These are phyloP conservation scores for Geum urbanum DNA, from an alignment of 306 rosid genomes.

Conservation along the genomic window DNA sequence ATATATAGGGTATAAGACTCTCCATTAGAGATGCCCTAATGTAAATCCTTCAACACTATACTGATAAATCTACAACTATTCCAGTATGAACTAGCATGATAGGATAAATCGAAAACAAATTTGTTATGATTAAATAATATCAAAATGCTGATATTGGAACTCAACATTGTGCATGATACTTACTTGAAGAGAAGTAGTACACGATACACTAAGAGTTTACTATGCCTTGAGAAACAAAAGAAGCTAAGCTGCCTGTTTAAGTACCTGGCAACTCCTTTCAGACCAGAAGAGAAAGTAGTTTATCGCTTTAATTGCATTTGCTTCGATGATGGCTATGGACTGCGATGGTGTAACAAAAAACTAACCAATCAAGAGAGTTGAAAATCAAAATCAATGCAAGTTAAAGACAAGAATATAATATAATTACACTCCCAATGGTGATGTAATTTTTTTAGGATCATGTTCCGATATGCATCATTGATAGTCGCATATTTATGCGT, in stretches of 20 bases:
- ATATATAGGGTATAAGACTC: too few relatives aligned
- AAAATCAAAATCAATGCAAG: slow-evolving; percentile 5
- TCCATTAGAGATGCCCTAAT: neutral
- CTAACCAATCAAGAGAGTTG: slow-evolving; percentile 36
- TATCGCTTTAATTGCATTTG: slow-evolving; percentile 94
- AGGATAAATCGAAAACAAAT: neutral
- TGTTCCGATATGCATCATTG: slow-evolving; percentile 98
- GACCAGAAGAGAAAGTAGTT: slow-evolving; percentile 88
- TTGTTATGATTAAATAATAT: neutral
- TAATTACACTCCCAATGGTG: too few relatives aligned
- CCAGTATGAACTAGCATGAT: neutral
- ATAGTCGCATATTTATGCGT: too few relatives aligned
- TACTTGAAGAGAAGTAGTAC: slow-evolving; percentile 29
- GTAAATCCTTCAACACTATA: slow-evolving; percentile 3
- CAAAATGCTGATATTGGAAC: too few relatives aligned
- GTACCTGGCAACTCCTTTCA: slow-evolving; percentile 99
- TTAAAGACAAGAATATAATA: slow-evolving; percentile 10
- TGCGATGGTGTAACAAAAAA: slow-evolving; percentile 98
- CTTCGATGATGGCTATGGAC: slow-evolving; percentile 97
- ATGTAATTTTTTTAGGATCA: slow-evolving; percentile 88
- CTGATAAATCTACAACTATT: neutral
- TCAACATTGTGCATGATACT: slow-evolving; percentile 8
- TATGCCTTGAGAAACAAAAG: neutral
- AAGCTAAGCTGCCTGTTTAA: neutral
- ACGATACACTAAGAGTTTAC: too few relatives aligned